Evolutionary conservation across 192 early-diverging fungal genomes (phyloP).

Genomic region (Backusella mclennaniae): DNA sequence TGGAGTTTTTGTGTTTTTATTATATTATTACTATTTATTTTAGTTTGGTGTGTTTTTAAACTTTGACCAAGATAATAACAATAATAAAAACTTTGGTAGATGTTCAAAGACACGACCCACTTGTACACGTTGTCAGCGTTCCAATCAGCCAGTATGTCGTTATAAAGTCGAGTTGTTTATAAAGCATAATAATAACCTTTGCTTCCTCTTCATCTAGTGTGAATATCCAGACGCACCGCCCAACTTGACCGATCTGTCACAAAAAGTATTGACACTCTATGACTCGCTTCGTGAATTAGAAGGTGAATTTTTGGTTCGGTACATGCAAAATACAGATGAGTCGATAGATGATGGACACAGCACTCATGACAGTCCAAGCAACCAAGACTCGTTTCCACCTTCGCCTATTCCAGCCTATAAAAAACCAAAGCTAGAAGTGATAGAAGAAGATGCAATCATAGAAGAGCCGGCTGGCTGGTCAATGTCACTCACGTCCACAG

Average conservation of each 20-base stretch:
- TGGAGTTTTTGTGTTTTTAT: neutral
- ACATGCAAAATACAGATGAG: constrained; percentile 25
- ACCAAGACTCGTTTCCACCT: neutral
- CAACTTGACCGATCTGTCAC: constrained; percentile 30
- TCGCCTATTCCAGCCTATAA: neutral
- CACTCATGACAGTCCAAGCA: neutral
- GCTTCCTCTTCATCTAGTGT: constrained; percentile 21
- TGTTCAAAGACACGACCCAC: constrained; percentile 38
- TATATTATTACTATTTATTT: neutral
- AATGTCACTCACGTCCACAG: constrained; percentile 15
- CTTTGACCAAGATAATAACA: neutral
- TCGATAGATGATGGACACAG: neutral
- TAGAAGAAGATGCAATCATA: neutral
- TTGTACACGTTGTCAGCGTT: constrained; percentile 32
- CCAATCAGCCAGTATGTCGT: constrained; percentile 29
- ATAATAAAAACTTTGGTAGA: constrained; percentile 15
- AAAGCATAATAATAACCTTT: neutral
- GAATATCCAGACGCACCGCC: constrained; percentile 40
- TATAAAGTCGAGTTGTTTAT: neutral
- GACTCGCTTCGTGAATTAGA: constrained; percentile 30
- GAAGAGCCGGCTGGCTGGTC: constrained; percentile 21
- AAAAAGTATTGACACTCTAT: constrained; percentile 34
- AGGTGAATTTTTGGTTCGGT: constrained; percentile 30
- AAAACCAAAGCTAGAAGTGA: neutral
- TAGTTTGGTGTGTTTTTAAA: neutral